Conservation (phyloP, 257 asterid species). For the Leonotis leonurus region DNA sequence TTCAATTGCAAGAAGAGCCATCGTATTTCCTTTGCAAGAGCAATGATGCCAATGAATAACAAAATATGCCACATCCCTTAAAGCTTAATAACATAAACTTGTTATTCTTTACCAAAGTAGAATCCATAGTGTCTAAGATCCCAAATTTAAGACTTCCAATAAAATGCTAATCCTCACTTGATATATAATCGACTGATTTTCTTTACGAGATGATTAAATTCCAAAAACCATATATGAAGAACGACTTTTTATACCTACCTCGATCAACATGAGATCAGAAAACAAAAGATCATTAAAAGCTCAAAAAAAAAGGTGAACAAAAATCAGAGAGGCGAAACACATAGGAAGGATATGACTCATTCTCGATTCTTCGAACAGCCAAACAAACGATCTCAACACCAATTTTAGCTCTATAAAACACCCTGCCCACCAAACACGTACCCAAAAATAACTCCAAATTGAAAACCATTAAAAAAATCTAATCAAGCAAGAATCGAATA, state of each 20-base stretch:
- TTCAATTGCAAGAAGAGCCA: background rate
- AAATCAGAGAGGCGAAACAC: slow-evolving; percentile 48
- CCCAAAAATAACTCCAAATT: background rate
- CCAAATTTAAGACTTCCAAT: background rate
- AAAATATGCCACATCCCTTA: background rate
- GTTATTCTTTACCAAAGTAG: background rate
- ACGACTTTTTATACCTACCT: background rate
- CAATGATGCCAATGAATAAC: background rate
- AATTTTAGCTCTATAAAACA: slow-evolving; percentile 24
- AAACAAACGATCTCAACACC: slow-evolving; percentile 22
- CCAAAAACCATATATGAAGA: background rate
- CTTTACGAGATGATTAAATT: background rate
- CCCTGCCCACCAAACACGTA: slow-evolving; percentile 26
- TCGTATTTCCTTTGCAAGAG: background rate
- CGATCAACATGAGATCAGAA: background rate
- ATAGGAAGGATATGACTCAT: slow-evolving; percentile 78
- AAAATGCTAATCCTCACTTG: background rate
- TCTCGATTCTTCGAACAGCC: slow-evolving; percentile 47
- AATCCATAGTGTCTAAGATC: background rate
- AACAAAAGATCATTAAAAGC: background rate
- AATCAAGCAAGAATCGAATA: background rate
- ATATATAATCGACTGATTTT: background rate
- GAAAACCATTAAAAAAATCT: background rate
- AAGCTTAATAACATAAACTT: background rate
- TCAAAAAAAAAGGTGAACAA: background rate